A percentile compares a stretch with the other conserved stretches of the same genome.
These are phyloP conservation scores for Talaromyces nanjingensis DNA, from an alignment of 495 filamentous ascomycete species.

Conservation along the genomic window DNA sequence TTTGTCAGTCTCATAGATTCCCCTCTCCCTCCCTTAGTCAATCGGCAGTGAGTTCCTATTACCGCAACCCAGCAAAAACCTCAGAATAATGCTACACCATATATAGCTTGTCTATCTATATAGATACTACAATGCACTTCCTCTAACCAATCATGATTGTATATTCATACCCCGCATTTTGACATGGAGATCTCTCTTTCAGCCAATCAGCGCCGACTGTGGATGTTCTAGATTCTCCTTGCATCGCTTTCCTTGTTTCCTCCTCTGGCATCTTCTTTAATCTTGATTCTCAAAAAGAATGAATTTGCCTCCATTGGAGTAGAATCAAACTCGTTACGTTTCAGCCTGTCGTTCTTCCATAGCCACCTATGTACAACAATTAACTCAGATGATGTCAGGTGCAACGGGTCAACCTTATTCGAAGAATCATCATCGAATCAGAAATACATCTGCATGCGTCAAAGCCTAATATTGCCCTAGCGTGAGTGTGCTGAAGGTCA, in stretches of 20 bases:
- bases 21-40: too few relatives aligned
- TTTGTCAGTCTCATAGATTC: too few relatives aligned
- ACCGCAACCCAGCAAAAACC: too few relatives aligned
- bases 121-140: too few relatives aligned
- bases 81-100: too few relatives aligned
- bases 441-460: neutral
- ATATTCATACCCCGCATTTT: neutral
- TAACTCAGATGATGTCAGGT: neutral
- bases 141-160: neutral
- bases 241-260: neutral
- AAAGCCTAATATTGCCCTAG: neutral
- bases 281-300: neutral
- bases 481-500: neutral
- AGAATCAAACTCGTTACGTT: neutral
- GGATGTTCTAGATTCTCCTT: neutral
- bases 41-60: too few relatives aligned
- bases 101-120: too few relatives aligned
- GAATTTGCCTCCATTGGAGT: neutral
- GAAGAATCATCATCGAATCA: neutral
- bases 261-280: neutral
- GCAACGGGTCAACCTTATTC: too few relatives aligned
- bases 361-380: neutral
- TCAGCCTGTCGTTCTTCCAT: neutral
- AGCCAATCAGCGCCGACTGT: neutral
- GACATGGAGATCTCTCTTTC: neutral